Base-by-base conservation (phyloP, 1,139 yeast species). In the Nakaseomyces kungkrabaensis region DNA sequence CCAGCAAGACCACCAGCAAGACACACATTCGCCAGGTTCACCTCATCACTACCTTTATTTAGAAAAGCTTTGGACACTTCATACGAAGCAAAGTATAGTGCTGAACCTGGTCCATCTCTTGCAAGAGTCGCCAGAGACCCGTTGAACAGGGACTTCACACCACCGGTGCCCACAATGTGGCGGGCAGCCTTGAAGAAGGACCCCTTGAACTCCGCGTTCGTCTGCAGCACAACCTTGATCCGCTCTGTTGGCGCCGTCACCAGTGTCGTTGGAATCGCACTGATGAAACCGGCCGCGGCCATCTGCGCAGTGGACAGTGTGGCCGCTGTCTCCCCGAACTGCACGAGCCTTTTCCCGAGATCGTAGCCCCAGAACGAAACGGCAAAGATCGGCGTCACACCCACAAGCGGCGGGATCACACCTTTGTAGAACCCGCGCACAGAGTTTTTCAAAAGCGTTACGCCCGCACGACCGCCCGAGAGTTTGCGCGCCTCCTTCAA, bases 361-460 rank as follows among this genome's bases (percentile, higher is more conserved):
- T 89, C 97, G 70, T 92, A 92, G 64, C 97, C 97, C 97, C 97
- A 90, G 73, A 92, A 92, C 1, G 96, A 86, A 34, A 92, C 94
- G 9, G 97, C 97, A 73, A 92, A 92, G 88, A 92, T 92, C 40
- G 98, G 98, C 0, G 97, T 92, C 31, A 92, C 97, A 33, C 98
- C 98, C 31, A 86, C 68, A 48, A 92, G 72, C 5, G 98, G 98
- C 9, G 96, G 95, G 36, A 82, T 74, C 31, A 87, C 95, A 52
- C 96, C 96, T 60, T 92, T 72, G 69, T 87, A 92, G 56, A 92
- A 56, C 17, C 59, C 58, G 32, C 47, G 51, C 22, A 57, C 25
- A 17, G 55, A 49, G 41, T 53, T 56, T 3, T 46, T 13, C 1
- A 49, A 22, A 8, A 52, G 4, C 32, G 46, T 43, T 13, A 80